A percentile compares a stretch with the other conserved stretches of the same genome.
These are phyloP conservation scores for Ustulina deusta DNA, from an alignment of 2,329 filamentous ascomycete genomes.

Conservation along the genomic window DNA sequence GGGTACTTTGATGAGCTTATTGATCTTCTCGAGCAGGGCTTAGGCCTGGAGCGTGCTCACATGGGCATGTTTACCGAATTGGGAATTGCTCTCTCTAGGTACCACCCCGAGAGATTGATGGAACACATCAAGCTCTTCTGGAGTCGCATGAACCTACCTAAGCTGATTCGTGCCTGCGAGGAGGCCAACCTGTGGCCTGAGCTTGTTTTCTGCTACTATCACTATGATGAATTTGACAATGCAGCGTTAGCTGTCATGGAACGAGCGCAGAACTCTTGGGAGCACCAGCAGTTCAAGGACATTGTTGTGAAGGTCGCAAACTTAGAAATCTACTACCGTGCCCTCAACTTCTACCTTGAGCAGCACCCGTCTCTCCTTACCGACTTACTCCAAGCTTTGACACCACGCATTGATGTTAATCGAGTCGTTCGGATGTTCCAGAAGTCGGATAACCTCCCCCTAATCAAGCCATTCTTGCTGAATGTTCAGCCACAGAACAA, in stretches of 20 bases:
- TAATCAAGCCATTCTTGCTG: conserved; percentile 98
- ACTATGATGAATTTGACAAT: conserved; percentile 99
- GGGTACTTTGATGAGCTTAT: conserved; percentile 99
- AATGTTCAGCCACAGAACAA: conserved; percentile 98
- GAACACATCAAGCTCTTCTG: conserved; percentile 99
- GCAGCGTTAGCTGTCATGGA: conserved; percentile 98
- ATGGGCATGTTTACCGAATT: conserved; percentile 98
- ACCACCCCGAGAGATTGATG: conserved; percentile 96
- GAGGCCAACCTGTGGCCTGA: conserved; percentile 97
- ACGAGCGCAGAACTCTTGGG: conserved; percentile 96
- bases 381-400: conserved; percentile 92
- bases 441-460: conserved; percentile 95
- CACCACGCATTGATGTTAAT: conserved; percentile 96
- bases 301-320: conserved; percentile 98
- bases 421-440: conserved; percentile 99
- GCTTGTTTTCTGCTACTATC: conserved; percentile 96
- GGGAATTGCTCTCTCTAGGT: conserved; percentile 91
- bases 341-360: conserved; percentile 96
- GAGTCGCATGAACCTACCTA: conserved; percentile 96
- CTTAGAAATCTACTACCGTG: conserved; percentile 98
- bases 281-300: conserved; percentile 99
- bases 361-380: conserved; percentile 95
- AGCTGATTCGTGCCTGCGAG: conserved; percentile 93
- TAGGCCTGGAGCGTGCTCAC: conserved; percentile 90
- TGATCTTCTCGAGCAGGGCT: conserved; percentile 89